Evolutionary conservation across 2,329 filamentous ascomycete genomes (phyloP), one percentile per base, ranked within the genome.

Genomic region (Aspergillus spinulosporus): DNA sequence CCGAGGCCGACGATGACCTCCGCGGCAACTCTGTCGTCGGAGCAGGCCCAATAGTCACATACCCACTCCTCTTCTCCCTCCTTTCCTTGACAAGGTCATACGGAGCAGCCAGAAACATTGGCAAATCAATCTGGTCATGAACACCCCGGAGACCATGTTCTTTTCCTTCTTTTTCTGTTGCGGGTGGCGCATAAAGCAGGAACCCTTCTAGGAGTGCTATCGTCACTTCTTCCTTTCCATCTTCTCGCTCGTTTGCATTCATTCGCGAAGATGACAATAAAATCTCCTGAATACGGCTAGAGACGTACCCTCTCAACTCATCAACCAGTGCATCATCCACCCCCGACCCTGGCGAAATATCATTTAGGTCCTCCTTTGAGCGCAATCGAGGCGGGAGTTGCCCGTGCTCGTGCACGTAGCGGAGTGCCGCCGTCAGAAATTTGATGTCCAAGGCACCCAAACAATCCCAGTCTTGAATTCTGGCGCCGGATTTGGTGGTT

Each of bases 381-480:
- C 74, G 69, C 5, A 82, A 68, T 0, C 78, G 73, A 1, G 80
- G 76, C 2, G 82, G 82, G 2, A 78, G 62, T 8, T 45, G 54
- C 6, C 90, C 92, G 42, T 89, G 78, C 36, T 80, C 63, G 46
- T 84, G 86, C 64, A 97, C 89, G 68, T 94, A 84, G 42, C 77
- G 67, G 5, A 99, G 80, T 0, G 89, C 83, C 4, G 80, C 74
- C 12, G 82, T 78, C 70, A 97, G 86, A 50, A 82, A 82, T 0
- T 82, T 78, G 29, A 96, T 80, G 62, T 92, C 84, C 54, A 99
- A 78, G 6, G 92, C 82, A 61, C 87, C 88, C 12, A 90, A 79
- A 66, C 92, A 96, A 74, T 99, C 94, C 93, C 94, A 97, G 76
- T 99, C 92, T 61, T 88, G 79, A 9, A 96, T 77, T 11, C 82